These are phyloP conservation scores for Pittosporum tobira DNA, from an alignment of 129 eudicot genomes.

Conservation along the genomic window DNA sequence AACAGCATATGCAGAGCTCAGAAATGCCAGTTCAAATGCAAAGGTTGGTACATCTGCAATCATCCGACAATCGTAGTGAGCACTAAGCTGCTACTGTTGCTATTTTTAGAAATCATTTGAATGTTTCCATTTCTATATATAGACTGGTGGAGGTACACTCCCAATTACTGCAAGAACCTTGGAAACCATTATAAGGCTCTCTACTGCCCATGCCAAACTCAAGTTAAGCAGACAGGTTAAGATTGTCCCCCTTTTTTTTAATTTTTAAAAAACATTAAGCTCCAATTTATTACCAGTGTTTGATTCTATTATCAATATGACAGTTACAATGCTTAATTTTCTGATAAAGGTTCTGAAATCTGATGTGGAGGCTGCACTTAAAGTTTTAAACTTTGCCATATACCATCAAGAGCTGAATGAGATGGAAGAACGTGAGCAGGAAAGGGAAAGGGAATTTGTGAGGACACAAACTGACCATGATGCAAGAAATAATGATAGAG, in stretches of 20 bases:
- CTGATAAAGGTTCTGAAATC: slow-evolving; percentile 52
- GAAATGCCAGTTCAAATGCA: slow-evolving; percentile 66
- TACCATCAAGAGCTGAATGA: slow-evolving; percentile 92
- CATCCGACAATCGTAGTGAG: neutral
- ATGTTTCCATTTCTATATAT: slow-evolving; percentile 13
- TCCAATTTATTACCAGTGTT: neutral
- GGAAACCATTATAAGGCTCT: slow-evolving; percentile 89
- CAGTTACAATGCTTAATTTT: neutral
- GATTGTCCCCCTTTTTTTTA: neutral
- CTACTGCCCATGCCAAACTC: slow-evolving; percentile 98
- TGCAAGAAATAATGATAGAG: slow-evolving; percentile 17
- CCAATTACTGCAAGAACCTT: slow-evolving; percentile 99
- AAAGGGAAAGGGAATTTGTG: slow-evolving; percentile 42
- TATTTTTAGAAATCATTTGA: neutral
- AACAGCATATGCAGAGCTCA: slow-evolving; percentile 95
- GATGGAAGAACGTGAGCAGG: slow-evolving; percentile 93
- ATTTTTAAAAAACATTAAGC: neutral
- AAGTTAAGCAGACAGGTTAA: slow-evolving; percentile 91
- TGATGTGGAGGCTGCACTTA: slow-evolving; percentile 91
- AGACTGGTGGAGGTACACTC: slow-evolving; percentile 92
- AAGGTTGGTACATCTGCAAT: slow-evolving; percentile 42
- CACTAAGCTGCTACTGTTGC: slow-evolving; percentile 2
- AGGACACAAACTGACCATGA: slow-evolving; percentile 38
- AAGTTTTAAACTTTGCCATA: slow-evolving; percentile 90
- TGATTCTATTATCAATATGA: neutral